Conservation (phyloP, 2,329 filamentous ascomycete genomes). For the Monilinia vaccinii-corymbosi region DNA sequence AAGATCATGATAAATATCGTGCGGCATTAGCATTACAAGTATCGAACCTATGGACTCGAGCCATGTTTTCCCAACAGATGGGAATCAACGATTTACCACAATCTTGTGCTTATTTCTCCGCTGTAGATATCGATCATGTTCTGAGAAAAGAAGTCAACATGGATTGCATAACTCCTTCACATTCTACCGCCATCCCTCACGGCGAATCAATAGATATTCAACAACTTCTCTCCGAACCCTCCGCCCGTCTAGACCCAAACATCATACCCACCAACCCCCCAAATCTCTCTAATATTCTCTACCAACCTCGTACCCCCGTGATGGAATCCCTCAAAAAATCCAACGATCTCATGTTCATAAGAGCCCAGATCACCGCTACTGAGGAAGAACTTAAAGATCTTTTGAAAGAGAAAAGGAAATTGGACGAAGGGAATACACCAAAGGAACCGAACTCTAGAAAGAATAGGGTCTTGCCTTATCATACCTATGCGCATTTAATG, state of each 20-base stretch:
- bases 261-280: slow-evolving; percentile 42
- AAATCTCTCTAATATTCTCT: slow-evolving; percentile 51
- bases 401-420: slow-evolving; percentile 43
- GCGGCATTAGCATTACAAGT: slow-evolving; percentile 89
- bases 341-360: slow-evolving; percentile 53
- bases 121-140: slow-evolving; percentile 89
- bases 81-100: slow-evolving; percentile 94
- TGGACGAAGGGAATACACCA: slow-evolving; percentile 34
- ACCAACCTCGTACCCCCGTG: slow-evolving; percentile 64
- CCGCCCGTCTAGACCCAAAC: slow-evolving; percentile 59
- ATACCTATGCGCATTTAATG: slow-evolving; percentile 4
- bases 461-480: slow-evolving; percentile 1
- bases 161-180: slow-evolving; percentile 89
- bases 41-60: slow-evolving; percentile 90
- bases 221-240: slow-evolving; percentile 60
- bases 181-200: slow-evolving; percentile 65
- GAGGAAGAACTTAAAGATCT: slow-evolving; percentile 69
- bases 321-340: slow-evolving; percentile 59
- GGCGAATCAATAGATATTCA: slow-evolving; percentile 83
- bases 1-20: slow-evolving; percentile 75
- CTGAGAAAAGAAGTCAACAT: slow-evolving; percentile 98
- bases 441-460: slow-evolving; percentile 30
- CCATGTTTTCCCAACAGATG: slow-evolving; percentile 95
- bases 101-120: slow-evolving; percentile 89
- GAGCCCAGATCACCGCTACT: slow-evolving; percentile 70